Evolutionary conservation across 1,139 yeast species (phyloP), one percentile per base, ranked within the genome.

Genomic region (Nakaseomyces delphensis): DNA sequence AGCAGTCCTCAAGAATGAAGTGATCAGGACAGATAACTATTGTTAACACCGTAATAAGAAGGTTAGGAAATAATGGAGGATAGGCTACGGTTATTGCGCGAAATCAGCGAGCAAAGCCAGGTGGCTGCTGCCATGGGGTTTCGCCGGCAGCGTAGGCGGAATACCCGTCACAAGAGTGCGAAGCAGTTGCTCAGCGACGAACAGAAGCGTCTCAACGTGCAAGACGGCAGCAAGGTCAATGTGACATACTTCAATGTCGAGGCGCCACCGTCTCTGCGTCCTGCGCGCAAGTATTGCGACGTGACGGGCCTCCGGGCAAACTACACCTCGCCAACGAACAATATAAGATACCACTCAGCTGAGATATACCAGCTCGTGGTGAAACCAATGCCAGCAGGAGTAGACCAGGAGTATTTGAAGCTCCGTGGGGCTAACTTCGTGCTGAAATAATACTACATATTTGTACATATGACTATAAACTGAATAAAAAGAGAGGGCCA

Each of bases 321-420:
- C 38, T 91, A 91, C 67, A 80, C 75, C 57, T 74, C 83, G 36
- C 94, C 94, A 0, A 69, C 81, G 11, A 84, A 79, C 56, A 83
- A 85, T 35, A 67, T 91, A 46, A 68, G 96, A 44, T 91, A 78
- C 62, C 79, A 84, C 64, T 81, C 91, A 57, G 79, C 77, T 40
- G 98, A 91, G 62, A 79, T 93, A 27, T 91, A 77, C 62, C 83
- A 80, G 44, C 74, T 80, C 46, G 83, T 86, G 20, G 76, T 83
- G 46, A 79, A 79, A 59, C 76, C 77, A 48, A 76, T 91, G 78
- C 81, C 89, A 1, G 83, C 94, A 1, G 95, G 96, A 21, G 85
- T 83, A 15, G 97, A 91, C 64, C 97, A 91, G 64, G 95, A 86
- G 61, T 91, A 87, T 60, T 69, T 91, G 57, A 83, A 84, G 52